Evolutionary conservation across 73 alveolate genomes (phyloP), one percentile per base, ranked within the genome.

Genomic region (Paramecium caudatum): DNA sequence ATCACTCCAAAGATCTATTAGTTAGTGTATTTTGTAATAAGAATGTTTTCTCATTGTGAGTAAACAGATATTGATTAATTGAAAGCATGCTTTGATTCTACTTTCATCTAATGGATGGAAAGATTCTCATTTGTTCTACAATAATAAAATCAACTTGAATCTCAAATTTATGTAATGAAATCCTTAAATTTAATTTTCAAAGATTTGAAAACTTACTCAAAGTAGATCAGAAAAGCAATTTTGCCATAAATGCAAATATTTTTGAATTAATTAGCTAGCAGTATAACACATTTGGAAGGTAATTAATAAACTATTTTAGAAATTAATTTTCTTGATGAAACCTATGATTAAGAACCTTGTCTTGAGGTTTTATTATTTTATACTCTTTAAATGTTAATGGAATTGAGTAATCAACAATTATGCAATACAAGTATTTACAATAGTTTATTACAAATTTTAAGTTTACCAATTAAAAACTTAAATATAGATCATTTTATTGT

Each of bases 91-190:
- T 74, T 74, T 15, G 62, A 37, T 45, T 23, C 62, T 21, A 39
- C 88, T 21, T 74, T 41, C 43, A 21, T 41, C 19, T 17, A 36
- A 27, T 74, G 62, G 65, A 41, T 74, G 88, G 69, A 74, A n/a
- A 5, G 39, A 21, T 74, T 74, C 27, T 41, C 39, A n/a, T 45
- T 36, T 8, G 68, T 74, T 27, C 19, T 74, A 45, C 10, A 45
- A 16, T 6, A 74, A 10, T 37, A 74, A 3, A 45, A 74, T 41
- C 19, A 74, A 19, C 19, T 74, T 15, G 47, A 39, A 39, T 36
- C 62, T n/a, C 55, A 74, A 27, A 74, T 74, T 41, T 74, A 74
- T 43, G 55, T 45, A 41, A 74, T 74, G 45, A 74, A 74, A 74
- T 23, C 88, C 2, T 74, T 74, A 41, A 41, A 74, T 45, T 27